Evolutionary conservation across 352 stramenopile species (phyloP), one percentile per base, ranked within the genome.

Genomic region (Globisporangium recalcitrans): DNA sequence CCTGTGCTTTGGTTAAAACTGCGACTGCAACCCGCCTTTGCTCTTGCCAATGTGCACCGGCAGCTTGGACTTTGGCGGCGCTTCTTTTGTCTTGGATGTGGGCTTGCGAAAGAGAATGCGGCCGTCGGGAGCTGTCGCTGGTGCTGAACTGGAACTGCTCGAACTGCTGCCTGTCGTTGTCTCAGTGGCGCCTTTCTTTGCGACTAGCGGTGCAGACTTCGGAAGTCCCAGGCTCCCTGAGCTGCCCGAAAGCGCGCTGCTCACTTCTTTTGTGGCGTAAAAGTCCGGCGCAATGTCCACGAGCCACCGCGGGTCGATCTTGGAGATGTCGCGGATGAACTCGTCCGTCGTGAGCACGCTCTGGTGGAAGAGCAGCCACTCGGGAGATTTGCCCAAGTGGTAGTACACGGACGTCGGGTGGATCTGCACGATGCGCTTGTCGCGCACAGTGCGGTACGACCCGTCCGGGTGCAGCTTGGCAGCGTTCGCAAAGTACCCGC

Each of bases 301-400:
- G 27, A 93, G 71, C 85, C 85, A 93, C 29, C 85, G 78, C 7
- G 85, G 85, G 24, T 93, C 78, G 48, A 93, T 89, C 52, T 64
- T 82, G 13, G 70, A 78, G 38, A 91, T 77, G 46, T 90, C 78
- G 10, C 82, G 80, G 26, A 96, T 83, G 60, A 91, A 98, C 72
- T 99, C 97, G 60, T 99, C 97, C 0, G 88, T 97, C 1, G 97
- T 99, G 49, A 98, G 89, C 26, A 99, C 97, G 46, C 98, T 96
- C 73, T 99, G 95, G 67, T 99, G 97, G 74, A 99, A 99, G 32
- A 98, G 80, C 19, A 99, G 92, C 84, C 98, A 99, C 69, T 99
- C 97, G 3, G 97, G 97, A 34, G 95, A 78, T 11, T 71, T 82
- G 2, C 82, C 79, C 64, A 88, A 73, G 64, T 87, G 72, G 59